Evolutionary conservation across 768 basidiomycete genomes (phyloP).

Genomic region (Boletus coccyginus): DNA sequence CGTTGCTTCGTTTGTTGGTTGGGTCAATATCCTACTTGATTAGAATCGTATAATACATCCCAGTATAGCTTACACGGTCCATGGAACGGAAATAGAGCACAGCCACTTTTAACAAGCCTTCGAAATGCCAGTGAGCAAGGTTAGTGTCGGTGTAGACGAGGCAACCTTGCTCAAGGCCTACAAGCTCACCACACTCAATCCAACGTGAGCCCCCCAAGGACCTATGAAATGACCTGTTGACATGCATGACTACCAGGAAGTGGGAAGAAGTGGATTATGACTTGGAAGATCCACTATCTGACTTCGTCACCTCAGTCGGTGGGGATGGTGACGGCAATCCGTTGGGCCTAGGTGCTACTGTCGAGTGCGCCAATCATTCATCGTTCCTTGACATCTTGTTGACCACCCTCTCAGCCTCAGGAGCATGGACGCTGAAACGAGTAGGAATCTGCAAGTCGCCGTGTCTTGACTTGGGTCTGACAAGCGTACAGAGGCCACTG

Average conservation of each 20-base stretch:
- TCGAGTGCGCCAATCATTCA: conserved; percentile 47
- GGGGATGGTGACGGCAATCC: conserved; percentile 69
- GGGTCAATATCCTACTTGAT: conserved; percentile 6
- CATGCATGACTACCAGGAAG: conserved; percentile 42
- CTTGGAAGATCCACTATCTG: conserved; percentile 70
- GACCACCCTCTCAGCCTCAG: conserved; percentile 42
- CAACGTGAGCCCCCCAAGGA: conserved; percentile 51
- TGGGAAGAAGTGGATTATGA: conserved; percentile 94
- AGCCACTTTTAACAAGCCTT: conserved; percentile 12
- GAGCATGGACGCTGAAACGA: conserved; percentile 75
- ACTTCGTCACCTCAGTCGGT: conserved; percentile 57
- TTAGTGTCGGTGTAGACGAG: conserved; percentile 75
- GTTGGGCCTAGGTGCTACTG: conserved; percentile 65
- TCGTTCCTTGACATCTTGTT: not conserved
- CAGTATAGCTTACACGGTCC: no score
- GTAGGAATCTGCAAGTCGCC: conserved; percentile 36
- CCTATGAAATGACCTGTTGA: conserved; percentile 1
- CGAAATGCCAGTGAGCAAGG: conserved; percentile 39
- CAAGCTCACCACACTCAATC: conserved; percentile 72
- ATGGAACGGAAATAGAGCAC: not conserved
- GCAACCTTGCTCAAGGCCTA: conserved; percentile 85
- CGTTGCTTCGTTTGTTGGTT: conserved; percentile 9
- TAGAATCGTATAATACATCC: conserved; percentile 4
- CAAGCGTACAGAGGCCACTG: conserved; percentile 59
- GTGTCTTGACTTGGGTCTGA: conserved; percentile 8